Evolutionary conservation across 1,284 basidiomycete genomes (phyloP).

Genomic region (Quambalaria eucalypti): DNA sequence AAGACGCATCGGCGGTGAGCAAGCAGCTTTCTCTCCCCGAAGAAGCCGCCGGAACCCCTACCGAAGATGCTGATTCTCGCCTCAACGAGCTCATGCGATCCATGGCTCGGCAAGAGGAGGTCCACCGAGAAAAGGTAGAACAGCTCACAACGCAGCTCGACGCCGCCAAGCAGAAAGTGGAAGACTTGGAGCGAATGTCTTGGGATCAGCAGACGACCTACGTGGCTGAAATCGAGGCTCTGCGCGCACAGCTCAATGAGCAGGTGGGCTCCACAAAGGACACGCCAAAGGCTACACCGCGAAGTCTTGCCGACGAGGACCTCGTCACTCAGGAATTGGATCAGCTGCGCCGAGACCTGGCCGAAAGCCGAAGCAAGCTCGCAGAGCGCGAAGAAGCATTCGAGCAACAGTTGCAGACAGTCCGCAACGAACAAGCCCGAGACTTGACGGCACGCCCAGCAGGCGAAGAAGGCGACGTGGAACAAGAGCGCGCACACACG

Average conservation of each 20-base stretch:
- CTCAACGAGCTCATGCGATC: constrained; percentile 50
- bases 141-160: constrained; percentile 60
- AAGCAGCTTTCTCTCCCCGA: constrained; percentile 4
- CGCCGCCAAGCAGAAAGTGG: constrained; percentile 65
- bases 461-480: background rate
- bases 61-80: too few species aligned
- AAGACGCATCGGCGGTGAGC: constrained; percentile 17
- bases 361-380: constrained; percentile 55
- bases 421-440: background rate
- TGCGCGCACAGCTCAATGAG: background rate
- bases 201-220: too few species aligned
- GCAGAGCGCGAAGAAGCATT: constrained; percentile 41
- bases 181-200: constrained; percentile 66
- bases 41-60: background rate
- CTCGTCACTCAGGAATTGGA: background rate
- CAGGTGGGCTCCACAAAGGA: background rate
- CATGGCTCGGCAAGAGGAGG: constrained; percentile 87
- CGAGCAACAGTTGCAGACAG: background rate
- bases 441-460: background rate
- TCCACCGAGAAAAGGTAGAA: constrained; percentile 67
- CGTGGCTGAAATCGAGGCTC: constrained; percentile 61
- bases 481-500: background rate
- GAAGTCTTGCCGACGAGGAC: background rate
- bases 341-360: background rate
- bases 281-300: background rate